Conservation (phyloP, 139 green algal species). For the Edaphochlamys debaryana region DNA sequence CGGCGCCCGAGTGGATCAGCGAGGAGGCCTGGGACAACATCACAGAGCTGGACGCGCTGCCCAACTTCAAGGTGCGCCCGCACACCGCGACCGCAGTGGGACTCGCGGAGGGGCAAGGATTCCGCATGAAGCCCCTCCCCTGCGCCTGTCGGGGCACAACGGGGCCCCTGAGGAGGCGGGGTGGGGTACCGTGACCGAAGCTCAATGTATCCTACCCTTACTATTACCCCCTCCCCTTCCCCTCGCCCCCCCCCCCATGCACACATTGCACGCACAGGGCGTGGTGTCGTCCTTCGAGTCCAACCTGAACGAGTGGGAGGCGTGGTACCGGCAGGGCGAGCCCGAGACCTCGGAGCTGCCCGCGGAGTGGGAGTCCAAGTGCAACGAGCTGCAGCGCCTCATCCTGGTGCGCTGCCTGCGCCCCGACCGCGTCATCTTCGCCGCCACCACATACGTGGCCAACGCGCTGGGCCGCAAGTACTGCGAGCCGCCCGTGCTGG, state of each 20-base stretch:
- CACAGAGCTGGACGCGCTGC: conserved; percentile 77
- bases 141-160: no score
- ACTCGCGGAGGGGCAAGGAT: background rate
- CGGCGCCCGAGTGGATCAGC: conserved; percentile 74
- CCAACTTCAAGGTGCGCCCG: conserved; percentile 85
- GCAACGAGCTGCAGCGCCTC: conserved; percentile 87
- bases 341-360: conserved; percentile 82
- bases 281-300: conserved; percentile 35
- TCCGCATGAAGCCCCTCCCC: no score
- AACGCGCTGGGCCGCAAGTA: conserved; percentile 85
- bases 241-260: no score
- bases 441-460: conserved; percentile 77
- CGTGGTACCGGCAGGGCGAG: conserved; percentile 70
- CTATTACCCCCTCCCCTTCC: no score
- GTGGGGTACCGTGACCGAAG: no score
- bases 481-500: conserved; percentile 86
- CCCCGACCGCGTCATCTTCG: conserved; percentile 85
- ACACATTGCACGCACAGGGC: no score
- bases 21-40: conserved; percentile 87
- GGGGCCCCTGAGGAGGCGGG: no score
- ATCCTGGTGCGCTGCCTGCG: conserved; percentile 74
- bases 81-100: no score
- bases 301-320: conserved; percentile 71
- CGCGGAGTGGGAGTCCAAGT: conserved; percentile 85
- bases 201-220: no score